Conservation (phyloP, 345 rosid genomes). For the Abelmoschus esculentus region DNA sequence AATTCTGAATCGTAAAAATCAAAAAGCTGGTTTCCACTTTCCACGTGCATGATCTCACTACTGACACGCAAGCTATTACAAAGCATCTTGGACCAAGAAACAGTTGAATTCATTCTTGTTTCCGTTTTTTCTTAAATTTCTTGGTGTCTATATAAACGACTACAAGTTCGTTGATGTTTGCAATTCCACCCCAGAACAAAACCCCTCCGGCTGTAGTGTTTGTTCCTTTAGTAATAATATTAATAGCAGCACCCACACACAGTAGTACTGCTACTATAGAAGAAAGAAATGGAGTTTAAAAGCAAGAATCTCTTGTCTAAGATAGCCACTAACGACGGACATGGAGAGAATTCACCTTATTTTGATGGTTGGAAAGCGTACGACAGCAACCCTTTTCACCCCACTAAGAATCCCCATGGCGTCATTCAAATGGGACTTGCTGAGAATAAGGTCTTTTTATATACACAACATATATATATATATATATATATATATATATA, state of each 20-base stretch:
- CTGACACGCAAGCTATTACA: neutral
- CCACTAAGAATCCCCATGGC: slow-evolving; percentile 43
- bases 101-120: no score
- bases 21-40: no score
- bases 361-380: slow-evolving; percentile 89
- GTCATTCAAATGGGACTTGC: slow-evolving; percentile 90
- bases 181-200: neutral
- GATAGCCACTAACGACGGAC: slow-evolving; percentile 48
- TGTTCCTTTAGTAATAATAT: no score
- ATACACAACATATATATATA: no score
- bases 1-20: no score
- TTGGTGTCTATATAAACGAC: neutral
- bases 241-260: neutral
- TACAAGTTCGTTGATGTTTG: neutral
- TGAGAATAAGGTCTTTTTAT: slow-evolving; percentile 56
- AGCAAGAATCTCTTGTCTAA: slow-evolving; percentile 32
- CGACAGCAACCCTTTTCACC: slow-evolving; percentile 56
- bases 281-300: neutral
- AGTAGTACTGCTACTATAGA: neutral
- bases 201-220: no score
- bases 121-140: neutral
- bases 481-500: no score
- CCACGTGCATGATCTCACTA: neutral
- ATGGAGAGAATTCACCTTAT: slow-evolving; percentile 72
- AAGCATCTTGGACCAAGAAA: neutral